These are phyloP conservation scores for Monosporozyma solicola DNA, from an alignment of 805 yeast species.

Conservation along the genomic window DNA sequence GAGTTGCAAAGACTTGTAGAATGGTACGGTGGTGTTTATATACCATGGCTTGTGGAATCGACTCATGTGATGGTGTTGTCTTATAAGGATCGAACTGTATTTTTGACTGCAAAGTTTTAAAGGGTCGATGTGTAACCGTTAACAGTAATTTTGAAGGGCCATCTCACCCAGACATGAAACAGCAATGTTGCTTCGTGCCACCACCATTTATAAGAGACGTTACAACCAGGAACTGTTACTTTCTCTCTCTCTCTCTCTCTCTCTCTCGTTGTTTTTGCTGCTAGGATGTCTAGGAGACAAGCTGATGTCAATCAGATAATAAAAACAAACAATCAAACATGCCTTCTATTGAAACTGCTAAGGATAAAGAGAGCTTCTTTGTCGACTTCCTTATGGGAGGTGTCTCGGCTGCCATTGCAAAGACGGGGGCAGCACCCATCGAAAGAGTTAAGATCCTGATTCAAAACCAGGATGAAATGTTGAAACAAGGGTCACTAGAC, in stretches of 20 bases:
- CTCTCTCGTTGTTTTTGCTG: no score
- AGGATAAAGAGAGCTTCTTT: slow-evolving; percentile 1
- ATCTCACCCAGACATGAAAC: neutral
- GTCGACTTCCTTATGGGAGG: slow-evolving; percentile 81
- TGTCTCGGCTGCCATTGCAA: slow-evolving; percentile 97
- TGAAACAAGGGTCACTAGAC: slow-evolving; percentile 93
- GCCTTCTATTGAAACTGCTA: neutral
- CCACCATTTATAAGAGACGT: neutral
- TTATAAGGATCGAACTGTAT: no score
- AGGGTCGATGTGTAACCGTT: neutral
- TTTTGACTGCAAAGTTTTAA: neutral
- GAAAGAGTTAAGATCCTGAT: slow-evolving; percentile 94
- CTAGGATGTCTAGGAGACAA: no score
- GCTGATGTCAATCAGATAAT: neutral
- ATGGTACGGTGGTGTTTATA: no score
- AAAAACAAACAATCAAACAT: neutral
- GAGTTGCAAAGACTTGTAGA: no score
- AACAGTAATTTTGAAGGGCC: neutral
- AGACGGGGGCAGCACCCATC: slow-evolving; percentile 96
- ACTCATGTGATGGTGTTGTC: no score
- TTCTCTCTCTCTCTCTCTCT: no score
- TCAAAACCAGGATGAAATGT: slow-evolving; percentile 97
- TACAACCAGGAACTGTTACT: neutral
- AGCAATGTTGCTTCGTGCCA: neutral
- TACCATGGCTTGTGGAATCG: no score